A percentile compares a stretch with the other conserved stretches of the same genome.
These are phyloP conservation scores for Elsinoe ampelina DNA, from an alignment of 2,329 filamentous ascomycete genomes.

Conservation along the genomic window DNA sequence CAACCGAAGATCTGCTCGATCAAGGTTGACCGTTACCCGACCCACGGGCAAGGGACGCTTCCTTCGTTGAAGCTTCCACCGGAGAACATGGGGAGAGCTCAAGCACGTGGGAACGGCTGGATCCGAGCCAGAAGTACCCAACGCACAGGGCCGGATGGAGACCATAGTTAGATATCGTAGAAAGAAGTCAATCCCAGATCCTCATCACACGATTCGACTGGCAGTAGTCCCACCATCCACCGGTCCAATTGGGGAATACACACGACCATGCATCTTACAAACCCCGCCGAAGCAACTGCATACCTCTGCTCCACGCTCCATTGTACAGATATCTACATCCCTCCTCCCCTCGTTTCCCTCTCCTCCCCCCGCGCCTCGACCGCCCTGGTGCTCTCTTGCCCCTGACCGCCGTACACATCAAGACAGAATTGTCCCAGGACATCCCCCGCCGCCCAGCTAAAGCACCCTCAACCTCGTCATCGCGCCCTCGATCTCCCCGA, in stretches of 20 bases:
- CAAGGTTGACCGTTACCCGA: neutral
- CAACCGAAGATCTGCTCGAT: neutral
- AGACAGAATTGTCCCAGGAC: neutral
- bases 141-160: neutral
- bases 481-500: conserved; percentile 67
- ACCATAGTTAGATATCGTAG: neutral
- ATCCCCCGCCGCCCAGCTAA: neutral
- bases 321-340: no score
- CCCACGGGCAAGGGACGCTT: neutral
- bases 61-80: neutral
- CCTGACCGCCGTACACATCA: neutral
- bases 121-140: neutral
- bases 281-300: neutral
- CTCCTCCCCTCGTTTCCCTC: neutral
- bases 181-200: neutral
- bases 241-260: no score
- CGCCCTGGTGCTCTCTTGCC: neutral
- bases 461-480: conserved; percentile 8
- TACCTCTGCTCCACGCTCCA: neutral
- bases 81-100: neutral
- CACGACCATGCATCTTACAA: no score
- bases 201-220: no score
- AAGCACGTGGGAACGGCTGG: neutral
- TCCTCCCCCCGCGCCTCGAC: neutral
- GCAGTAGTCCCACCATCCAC: no score